Conservation (phyloP, 768 basidiomycete genomes). For the Boletus subparvulus region DNA sequence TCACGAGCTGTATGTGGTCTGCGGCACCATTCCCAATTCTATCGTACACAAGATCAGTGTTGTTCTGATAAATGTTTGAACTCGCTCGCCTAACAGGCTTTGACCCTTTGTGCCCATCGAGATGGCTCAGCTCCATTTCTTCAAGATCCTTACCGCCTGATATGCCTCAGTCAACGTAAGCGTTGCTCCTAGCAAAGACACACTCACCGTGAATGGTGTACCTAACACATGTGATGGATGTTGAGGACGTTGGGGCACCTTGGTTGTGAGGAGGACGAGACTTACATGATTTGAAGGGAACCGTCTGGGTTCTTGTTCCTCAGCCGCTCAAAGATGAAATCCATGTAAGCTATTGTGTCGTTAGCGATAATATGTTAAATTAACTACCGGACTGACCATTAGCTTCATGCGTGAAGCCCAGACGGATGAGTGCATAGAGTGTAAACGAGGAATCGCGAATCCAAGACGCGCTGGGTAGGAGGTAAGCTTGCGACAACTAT, state of each 20-base stretch:
- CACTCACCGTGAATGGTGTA: slow-evolving; percentile 85
- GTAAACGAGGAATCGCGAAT: slow-evolving; percentile 97
- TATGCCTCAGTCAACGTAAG: not conserved
- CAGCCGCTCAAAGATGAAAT: slow-evolving; percentile 85
- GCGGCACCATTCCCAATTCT: slow-evolving; percentile 96
- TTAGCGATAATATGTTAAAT: not conserved
- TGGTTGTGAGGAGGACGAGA: not conserved
- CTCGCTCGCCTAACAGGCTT: slow-evolving; percentile 64
- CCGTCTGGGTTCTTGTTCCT: slow-evolving; percentile 86
- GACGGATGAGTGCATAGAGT: slow-evolving; percentile 87
- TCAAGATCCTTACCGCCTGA: slow-evolving; percentile 75
- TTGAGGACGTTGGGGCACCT: not conserved
- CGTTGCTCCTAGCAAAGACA: not conserved
- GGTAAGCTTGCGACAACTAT: not conserved
- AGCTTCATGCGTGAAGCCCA: slow-evolving; percentile 93
- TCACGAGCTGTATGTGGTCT: slow-evolving; percentile 84
- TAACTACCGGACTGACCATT: slow-evolving; percentile 51
- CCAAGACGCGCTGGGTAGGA: slow-evolving; percentile 64
- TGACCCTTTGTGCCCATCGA: slow-evolving; percentile 87
- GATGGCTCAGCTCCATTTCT: slow-evolving; percentile 79
- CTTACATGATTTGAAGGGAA: slow-evolving; percentile 87
- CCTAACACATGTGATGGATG: slow-evolving; percentile 18
- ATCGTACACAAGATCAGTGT: slow-evolving; percentile 1
- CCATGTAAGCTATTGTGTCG: slow-evolving; percentile 66
- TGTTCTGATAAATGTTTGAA: not conserved